Percentiles rank a stretch among this genome's conserved stretches.
These are phyloP conservation scores for Xylariaceae sp. DNA, from an alignment of 2,329 filamentous ascomycete species.

Conservation along the genomic window DNA sequence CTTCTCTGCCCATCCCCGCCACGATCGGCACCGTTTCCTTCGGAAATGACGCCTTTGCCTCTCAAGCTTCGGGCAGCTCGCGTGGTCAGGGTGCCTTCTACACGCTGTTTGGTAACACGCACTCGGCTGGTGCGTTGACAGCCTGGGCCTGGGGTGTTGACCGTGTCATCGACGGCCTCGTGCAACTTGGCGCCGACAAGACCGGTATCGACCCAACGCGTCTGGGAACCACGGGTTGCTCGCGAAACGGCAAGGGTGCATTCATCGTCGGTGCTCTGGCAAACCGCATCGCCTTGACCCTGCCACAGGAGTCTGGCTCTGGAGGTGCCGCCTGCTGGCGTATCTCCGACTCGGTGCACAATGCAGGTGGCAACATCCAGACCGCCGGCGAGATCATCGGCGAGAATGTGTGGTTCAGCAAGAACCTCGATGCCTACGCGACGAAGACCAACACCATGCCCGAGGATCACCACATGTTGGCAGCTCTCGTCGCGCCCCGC, in stretches of 20 bases:
- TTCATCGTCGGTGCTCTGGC: constrained; percentile 60
- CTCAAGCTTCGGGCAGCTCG: constrained; percentile 43
- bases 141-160: constrained; percentile 64
- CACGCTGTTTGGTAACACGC: constrained; percentile 53
- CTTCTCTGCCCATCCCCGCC: constrained; percentile 53
- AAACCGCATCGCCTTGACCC: constrained; percentile 56
- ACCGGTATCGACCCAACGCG: constrained; percentile 48
- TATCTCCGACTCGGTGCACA: constrained; percentile 49
- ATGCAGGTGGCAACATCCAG: constrained; percentile 56
- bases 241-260: constrained; percentile 62
- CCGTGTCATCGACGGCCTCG: constrained; percentile 58
- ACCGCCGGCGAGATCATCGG: constrained; percentile 56
- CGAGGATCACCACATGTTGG: constrained; percentile 58
- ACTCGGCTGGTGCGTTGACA: constrained; percentile 56
- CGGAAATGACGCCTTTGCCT: constrained; percentile 56
- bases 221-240: constrained; percentile 61
- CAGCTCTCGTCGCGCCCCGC: constrained; percentile 54
- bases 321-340: constrained; percentile 63
- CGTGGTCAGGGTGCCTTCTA: constrained; percentile 60
- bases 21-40: constrained; percentile 58
- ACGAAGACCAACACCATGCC: constrained; percentile 46
- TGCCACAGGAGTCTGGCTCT: constrained; percentile 62
- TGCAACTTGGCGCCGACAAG: constrained; percentile 43
- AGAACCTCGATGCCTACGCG: constrained; percentile 51
- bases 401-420: constrained; percentile 64